These are phyloP conservation scores for Podospora comata DNA, from an alignment of 495 filamentous ascomycete species.

Conservation along the genomic window DNA sequence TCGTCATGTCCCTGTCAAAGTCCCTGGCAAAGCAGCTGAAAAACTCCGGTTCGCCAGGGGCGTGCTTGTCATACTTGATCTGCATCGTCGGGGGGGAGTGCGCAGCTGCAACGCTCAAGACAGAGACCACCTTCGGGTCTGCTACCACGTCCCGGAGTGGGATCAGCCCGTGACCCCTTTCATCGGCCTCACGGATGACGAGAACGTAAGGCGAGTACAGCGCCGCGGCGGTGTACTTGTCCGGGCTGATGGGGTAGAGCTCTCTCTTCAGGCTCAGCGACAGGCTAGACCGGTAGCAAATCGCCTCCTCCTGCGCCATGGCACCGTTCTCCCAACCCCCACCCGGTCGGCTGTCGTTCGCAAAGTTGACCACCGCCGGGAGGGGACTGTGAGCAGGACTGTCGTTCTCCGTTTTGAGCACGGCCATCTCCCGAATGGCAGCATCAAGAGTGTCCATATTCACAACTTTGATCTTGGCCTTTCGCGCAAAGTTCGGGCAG, in stretches of 20 bases:
- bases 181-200: slow-evolving; percentile 47
- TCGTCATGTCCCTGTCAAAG: slow-evolving; percentile 44
- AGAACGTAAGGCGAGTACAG: slow-evolving; percentile 59
- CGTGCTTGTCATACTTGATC: neutral
- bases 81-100: neutral
- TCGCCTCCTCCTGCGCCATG: slow-evolving; percentile 60
- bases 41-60: neutral
- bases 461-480: neutral
- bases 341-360: slow-evolving; percentile 46
- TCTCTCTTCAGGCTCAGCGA: slow-evolving; percentile 42
- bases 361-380: slow-evolving; percentile 56
- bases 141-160: too few relatives aligned
- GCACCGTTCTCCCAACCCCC: slow-evolving; percentile 56
- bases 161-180: slow-evolving; percentile 37
- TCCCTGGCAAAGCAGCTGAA: slow-evolving; percentile 25
- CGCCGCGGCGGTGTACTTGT: slow-evolving; percentile 27
- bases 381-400: neutral
- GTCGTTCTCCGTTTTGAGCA: neutral
- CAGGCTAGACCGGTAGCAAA: slow-evolving; percentile 61
- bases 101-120: slow-evolving; percentile 54
- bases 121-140: slow-evolving; percentile 46
- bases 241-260: slow-evolving; percentile 48
- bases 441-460: slow-evolving; percentile 2
- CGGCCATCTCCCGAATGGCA: neutral
- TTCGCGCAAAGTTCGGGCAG: neutral